Percentiles rank a stretch among this genome's conserved stretches.
phyloP scores from a whole-genome alignment of 2,329 filamentous ascomycete genomes.

The Clarireedia paspali region DNA sequence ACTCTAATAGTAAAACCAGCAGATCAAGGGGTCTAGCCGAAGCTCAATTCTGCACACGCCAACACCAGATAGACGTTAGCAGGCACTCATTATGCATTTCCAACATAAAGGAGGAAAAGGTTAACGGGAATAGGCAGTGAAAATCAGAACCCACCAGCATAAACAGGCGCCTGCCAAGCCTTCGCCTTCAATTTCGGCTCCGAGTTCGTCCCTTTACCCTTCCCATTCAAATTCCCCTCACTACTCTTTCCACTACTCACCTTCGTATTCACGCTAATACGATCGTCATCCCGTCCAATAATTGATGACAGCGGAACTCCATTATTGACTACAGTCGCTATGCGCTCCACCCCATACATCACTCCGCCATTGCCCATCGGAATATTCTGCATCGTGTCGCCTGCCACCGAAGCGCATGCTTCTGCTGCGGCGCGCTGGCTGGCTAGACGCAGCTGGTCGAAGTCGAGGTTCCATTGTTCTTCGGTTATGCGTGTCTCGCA shows the following conservation, averaged over 20 bases:
- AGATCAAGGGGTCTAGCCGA: not conserved
- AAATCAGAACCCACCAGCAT: conserved; percentile 29
- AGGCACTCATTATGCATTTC: not conserved
- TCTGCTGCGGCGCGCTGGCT: conserved; percentile 26
- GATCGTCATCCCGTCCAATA: conserved; percentile 11
- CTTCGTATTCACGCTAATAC: conserved; percentile 19
- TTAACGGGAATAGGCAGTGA: not conserved
- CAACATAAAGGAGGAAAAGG: not conserved
- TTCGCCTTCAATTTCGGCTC: conserved; percentile 33
- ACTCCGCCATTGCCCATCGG: conserved; percentile 16
- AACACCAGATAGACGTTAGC: not conserved
- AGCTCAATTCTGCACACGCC: conserved; percentile 1
- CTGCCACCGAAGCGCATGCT: conserved; percentile 24
- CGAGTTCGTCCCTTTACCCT: conserved; percentile 16
- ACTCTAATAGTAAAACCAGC: too few species aligned
- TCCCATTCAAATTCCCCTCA: conserved; percentile 20
- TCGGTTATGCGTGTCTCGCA: conserved; percentile 16
- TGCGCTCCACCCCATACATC: conserved; percentile 21
- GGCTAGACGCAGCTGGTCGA: conserved; percentile 24
- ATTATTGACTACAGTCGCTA: conserved; percentile 10
- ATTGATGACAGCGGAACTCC: conserved; percentile 4
- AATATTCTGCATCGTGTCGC: conserved; percentile 5
- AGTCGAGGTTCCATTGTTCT: conserved; percentile 21
- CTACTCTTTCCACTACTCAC: conserved; percentile 23
- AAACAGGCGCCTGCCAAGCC: conserved; percentile 35